Evolutionary conservation across 768 basidiomycete species (phyloP).

Genomic region (Exsudoporus frostii): DNA sequence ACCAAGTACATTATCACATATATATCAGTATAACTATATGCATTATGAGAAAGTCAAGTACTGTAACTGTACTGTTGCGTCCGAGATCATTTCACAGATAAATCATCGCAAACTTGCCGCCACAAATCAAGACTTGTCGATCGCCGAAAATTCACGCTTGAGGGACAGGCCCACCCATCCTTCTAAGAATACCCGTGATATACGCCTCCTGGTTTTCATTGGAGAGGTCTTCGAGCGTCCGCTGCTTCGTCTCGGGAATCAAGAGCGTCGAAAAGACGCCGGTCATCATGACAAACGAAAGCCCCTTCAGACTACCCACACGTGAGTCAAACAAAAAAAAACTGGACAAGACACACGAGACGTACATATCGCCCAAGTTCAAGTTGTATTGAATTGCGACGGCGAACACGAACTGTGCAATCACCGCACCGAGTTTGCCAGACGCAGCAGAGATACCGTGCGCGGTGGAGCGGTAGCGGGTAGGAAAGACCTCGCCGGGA

Average conservation of each 20-base stretch:
- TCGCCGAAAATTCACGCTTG: background rate
- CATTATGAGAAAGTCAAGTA: no score
- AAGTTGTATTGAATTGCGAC: no score
- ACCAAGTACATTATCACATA: no score
- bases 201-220: conserved; percentile 39
- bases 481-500: conserved; percentile 80
- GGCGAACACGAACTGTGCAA: conserved; percentile 52
- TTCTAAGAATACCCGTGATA: background rate
- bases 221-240: conserved; percentile 62
- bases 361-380: background rate
- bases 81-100: no score
- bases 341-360: background rate
- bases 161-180: background rate
- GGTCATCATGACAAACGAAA: conserved; percentile 79
- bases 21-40: no score
- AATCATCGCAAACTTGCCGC: background rate
- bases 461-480: conserved; percentile 77
- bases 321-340: background rate
- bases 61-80: no score
- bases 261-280: conserved; percentile 76
- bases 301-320: conserved; percentile 50
- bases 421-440: conserved; percentile 78
- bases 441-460: conserved; percentile 80
- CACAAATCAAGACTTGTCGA: background rate
- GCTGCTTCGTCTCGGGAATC: conserved; percentile 68